Evolutionary conservation across 2,329 filamentous ascomycete genomes (phyloP), one percentile per base, ranked within the genome.

Genomic region (Claviceps pazoutovae): DNA sequence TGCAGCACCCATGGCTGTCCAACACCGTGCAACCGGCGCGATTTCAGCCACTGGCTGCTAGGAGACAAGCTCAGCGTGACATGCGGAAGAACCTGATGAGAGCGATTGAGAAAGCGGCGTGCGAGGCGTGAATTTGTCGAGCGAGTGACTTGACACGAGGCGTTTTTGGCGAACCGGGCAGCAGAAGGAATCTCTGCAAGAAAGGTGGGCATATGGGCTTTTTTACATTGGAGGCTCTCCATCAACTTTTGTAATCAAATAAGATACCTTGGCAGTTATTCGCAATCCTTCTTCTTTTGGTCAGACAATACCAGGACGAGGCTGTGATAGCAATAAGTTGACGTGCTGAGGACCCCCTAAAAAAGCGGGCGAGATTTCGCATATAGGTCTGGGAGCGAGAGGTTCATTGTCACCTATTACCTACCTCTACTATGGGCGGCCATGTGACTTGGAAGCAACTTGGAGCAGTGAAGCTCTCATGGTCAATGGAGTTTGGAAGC

Each of bases 11-110:
- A 19, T 50, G 48, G 48, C 26, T 43, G 4, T 26, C 45, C 21
- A 23, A 53, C 5, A 39, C 21, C n/a, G 53, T 53, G 51, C 50
- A 38, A n/a, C 53, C 53, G 2, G 52, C 50, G n/a, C 50, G 48
- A 7, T 53, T 36, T 6, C 38, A 36, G 34, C 46, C 44, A 19
- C 30, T 53, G 17, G 48, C 53, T 19, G 53, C 45, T 11, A 49
- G 53, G 30, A 48, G 53, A 47, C 34, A 50, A 34, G 51, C 41
- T 45, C 51, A 49, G 53, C 50, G 50, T 39, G 48, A 45, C 38
- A 21, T 46, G 39, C 46, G 41, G 50, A 53, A 38, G 41, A 53
- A n/a, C 26, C 14, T 53, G 11, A 49, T 23, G 13, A 50, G 37
- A 11, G 21, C 16, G 5, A 38, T 39, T 23, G 19, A n/a, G 30